Evolutionary conservation across 345 rosid species (phyloP), one percentile per base, ranked within the genome.

Genomic region (Eucalyptus lansdowneana): DNA sequence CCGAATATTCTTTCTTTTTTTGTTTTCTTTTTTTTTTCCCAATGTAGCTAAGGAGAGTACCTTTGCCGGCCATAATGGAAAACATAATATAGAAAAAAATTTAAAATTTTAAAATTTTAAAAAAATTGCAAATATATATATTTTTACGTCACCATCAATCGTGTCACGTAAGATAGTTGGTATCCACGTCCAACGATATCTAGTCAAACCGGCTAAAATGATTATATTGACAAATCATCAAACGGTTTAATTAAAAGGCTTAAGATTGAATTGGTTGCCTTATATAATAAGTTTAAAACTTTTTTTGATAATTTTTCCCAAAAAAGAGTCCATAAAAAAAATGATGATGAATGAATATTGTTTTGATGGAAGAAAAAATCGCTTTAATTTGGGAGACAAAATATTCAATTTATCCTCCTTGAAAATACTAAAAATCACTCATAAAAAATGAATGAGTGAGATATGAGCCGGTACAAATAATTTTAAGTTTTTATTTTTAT

Each of bases 11-110:
- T 44, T 1, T 44, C 45, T 44, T 2, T 8, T 1, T 44, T 2
- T 44, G n/a, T 1, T 42, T 1, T 42, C 44, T 42, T 1, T 42
- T 1, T 42, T 42, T 6, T 3, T 6, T 1, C 0, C 2, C 56
- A 53, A 53, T 53, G 56, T 53, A 53, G 2, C 56, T 53, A 3
- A 53, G 24, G 56, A 53, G 56, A 53, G 56, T 53, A 53, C 24
- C 10, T 10, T 53, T 53, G 10, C 10, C 0, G 0, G 5, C 56
- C 24, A 53, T 3, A 19, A 53, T 53, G 10, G 19, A n/a, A n/a
- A n/a, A n/a, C n/a, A n/a, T n/a, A 51, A 17, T 3, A 17, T 17
- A 53, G 4, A 53, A 53, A 19, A 7, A 0, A 53, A 19, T 19
- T 53, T 7, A 51, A 51, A 50, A 50, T 37, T 37, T 37, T 37